Conservation (phyloP, 345 rosid genomes). For the Euphorbia lathyris region DNA sequence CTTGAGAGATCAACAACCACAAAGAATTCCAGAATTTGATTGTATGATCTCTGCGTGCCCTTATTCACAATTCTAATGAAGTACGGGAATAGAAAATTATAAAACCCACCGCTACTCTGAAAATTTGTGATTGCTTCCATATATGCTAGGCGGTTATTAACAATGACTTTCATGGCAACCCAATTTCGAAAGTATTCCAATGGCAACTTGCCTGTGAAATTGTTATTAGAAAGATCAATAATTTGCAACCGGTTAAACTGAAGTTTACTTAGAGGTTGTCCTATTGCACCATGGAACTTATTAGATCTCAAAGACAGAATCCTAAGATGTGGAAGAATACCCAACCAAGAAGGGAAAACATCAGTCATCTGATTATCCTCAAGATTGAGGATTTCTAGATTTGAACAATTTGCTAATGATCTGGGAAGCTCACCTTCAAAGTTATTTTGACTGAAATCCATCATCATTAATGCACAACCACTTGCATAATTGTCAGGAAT, state of each 20-base stretch:
- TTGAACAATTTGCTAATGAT: background rate
- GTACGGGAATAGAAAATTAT: too few species aligned
- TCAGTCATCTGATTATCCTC: background rate
- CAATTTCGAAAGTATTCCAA: background rate
- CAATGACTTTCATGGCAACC: constrained; percentile 9
- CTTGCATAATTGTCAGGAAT: background rate
- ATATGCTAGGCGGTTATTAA: background rate
- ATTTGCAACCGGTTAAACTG: background rate
- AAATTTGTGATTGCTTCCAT: background rate
- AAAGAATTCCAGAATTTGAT: too few species aligned
- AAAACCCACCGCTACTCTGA: too few species aligned
- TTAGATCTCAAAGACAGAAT: constrained; percentile 5
- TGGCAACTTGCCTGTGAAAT: background rate
- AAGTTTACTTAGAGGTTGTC: background rate
- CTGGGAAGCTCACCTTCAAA: constrained; percentile 15
- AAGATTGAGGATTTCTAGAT: constrained; percentile 7
- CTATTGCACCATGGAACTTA: background rate
- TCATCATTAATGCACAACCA: background rate
- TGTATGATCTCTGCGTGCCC: too few species aligned
- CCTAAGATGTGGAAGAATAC: background rate
- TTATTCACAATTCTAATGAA: too few species aligned
- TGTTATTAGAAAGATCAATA: background rate
- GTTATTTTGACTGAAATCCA: constrained; percentile 1
- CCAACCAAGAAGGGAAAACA: constrained; percentile 9
- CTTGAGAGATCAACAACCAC: too few species aligned